Conservation (phyloP, 345 rosid species). For the Physaria fendleri region DNA sequence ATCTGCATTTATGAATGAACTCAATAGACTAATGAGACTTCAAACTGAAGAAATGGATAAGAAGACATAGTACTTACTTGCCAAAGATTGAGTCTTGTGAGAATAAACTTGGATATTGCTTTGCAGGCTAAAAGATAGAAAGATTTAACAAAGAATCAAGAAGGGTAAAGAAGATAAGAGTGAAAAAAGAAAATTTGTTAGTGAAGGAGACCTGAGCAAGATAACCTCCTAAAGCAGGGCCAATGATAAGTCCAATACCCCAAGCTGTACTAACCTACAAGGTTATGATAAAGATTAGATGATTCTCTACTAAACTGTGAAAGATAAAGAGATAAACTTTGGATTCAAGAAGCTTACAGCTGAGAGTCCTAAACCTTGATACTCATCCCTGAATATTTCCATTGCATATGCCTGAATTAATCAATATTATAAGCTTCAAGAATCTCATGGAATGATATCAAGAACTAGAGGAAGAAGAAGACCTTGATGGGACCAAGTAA, state of each 20-base stretch:
- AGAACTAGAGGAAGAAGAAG: neutral
- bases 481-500: constrained; percentile 94
- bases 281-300: neutral
- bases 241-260: constrained; percentile 94
- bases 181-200: neutral
- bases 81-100: constrained; percentile 67
- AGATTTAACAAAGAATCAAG: constrained; percentile 14
- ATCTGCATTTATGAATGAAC: constrained; percentile 53
- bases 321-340: neutral
- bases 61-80: constrained; percentile 33
- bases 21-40: constrained; percentile 3
- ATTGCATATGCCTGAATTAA: constrained; percentile 69
- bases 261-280: constrained; percentile 86
- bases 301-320: neutral
- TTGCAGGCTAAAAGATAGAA: constrained; percentile 58
- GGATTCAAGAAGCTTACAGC: constrained; percentile 44
- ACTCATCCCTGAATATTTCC: constrained; percentile 64
- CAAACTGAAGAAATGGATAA: neutral
- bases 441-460: neutral
- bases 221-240: constrained; percentile 94
- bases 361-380: constrained; percentile 80
- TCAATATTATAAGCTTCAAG: neutral
- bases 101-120: constrained; percentile 62
- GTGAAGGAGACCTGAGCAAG: constrained; percentile 73
- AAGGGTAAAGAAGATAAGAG: neutral